phyloP scores from a whole-genome alignment of 768 basidiomycete genomes.

The Panus rudis region DNA sequence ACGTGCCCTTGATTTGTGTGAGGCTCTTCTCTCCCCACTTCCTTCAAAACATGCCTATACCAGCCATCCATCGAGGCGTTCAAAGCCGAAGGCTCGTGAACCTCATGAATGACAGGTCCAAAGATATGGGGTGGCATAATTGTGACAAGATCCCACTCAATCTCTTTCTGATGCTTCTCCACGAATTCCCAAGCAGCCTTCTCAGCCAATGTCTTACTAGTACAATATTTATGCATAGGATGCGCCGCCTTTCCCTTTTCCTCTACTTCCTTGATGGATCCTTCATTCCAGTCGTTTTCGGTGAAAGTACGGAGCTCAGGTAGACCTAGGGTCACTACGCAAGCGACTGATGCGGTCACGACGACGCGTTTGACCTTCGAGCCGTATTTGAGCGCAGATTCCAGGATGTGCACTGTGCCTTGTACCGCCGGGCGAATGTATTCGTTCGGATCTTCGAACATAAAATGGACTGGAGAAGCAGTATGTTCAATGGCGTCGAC shows the following conservation, averaged over 20 bases:
- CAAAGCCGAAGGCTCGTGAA: background rate
- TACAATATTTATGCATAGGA: slow-evolving; percentile 40
- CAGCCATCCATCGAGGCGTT: background rate
- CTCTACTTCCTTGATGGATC: slow-evolving; percentile 35
- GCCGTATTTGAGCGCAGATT: slow-evolving; percentile 44
- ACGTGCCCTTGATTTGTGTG: background rate
- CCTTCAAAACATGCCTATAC: slow-evolving; percentile 2
- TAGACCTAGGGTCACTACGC: slow-evolving; percentile 31
- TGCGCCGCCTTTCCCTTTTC: slow-evolving; percentile 41
- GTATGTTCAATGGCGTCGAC: slow-evolving; percentile 65
- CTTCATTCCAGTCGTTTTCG: slow-evolving; percentile 58
- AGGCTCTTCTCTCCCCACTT: slow-evolving; percentile 11
- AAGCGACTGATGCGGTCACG: slow-evolving; percentile 56
- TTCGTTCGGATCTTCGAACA: slow-evolving; percentile 24
- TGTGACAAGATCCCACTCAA: slow-evolving; percentile 4
- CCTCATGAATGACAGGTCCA: slow-evolving; percentile 6
- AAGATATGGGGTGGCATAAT: slow-evolving; percentile 2
- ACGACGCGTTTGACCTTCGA: slow-evolving; percentile 58
- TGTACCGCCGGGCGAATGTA: slow-evolving; percentile 63
- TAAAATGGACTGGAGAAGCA: slow-evolving; percentile 46
- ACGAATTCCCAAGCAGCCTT: slow-evolving; percentile 47
- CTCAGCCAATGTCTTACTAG: slow-evolving; percentile 55
- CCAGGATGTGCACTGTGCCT: slow-evolving; percentile 58
- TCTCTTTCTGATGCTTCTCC: slow-evolving; percentile 30
- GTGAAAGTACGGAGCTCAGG: slow-evolving; percentile 26